Evolutionary conservation across 1,139 yeast genomes (phyloP).

Genomic region (Saccharomyces pastorianus): DNA sequence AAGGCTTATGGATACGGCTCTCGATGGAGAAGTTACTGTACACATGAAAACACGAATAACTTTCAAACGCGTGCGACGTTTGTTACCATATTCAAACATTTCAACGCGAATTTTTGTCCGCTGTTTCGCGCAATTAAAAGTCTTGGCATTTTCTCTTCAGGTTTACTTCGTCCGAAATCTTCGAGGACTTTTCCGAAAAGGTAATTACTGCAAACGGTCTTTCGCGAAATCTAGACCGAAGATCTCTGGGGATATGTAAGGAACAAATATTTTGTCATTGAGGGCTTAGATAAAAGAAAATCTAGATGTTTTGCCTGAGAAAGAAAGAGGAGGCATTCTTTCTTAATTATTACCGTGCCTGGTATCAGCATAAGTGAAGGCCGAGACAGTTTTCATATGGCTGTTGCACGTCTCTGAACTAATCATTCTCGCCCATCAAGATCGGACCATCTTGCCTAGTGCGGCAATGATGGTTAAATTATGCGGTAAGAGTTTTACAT

Average conservation of each 20-base stretch:
- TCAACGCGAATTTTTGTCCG: background rate
- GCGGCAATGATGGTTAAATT: background rate
- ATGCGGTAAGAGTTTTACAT: background rate
- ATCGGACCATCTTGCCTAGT: background rate
- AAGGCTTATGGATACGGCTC: background rate
- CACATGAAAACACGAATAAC: background rate
- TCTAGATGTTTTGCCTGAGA: too few relatives aligned
- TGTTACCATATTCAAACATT: background rate
- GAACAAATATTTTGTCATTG: background rate
- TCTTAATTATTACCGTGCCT: background rate
- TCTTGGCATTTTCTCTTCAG: background rate
- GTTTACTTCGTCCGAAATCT: background rate
- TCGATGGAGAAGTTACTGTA: background rate
- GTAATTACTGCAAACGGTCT: background rate
- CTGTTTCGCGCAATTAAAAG: background rate
- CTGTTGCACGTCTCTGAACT: background rate
- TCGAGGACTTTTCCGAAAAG: background rate
- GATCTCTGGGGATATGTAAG: slow-evolving; percentile 1
- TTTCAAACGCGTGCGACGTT: background rate
- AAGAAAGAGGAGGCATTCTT: background rate
- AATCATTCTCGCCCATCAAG: background rate
- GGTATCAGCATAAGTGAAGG: background rate
- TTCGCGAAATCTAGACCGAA: background rate
- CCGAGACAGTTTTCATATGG: background rate
- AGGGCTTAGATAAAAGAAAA: background rate